Base-by-base conservation (phyloP, 179 eudicot genomes). In the Silene coronaria region DNA sequence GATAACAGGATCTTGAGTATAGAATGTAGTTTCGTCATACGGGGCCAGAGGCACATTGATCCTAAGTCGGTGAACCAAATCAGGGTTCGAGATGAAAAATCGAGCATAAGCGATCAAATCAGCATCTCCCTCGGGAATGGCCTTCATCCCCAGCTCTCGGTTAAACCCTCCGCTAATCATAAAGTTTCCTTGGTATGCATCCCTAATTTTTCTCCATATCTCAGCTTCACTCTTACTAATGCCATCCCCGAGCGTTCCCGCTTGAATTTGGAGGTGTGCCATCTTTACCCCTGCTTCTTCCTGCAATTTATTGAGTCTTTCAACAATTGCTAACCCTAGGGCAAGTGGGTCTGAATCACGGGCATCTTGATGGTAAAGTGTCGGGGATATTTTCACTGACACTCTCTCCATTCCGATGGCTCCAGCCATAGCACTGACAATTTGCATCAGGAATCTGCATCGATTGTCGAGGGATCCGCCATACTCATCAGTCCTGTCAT, bases 51-150 rank as follows among this genome's bases (percentile, higher is more conserved):
- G 85, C 5, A 90, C 98, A 82, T 83, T 81, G n/a, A 84, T 24
- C 88, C 85, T 85, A 16, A 94, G 86, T 30, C 96, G 89, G 60
- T 75, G 74, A 19, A 90, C 92, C 78, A 94, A 82, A 80, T 94
- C 97, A 3, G 97, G 97, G 80, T 90, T 94, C 0, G 97, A 81
- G 75, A 94, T 81, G 63, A 92, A 94, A 63, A 81, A 77, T 4
- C 96, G 78, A 5, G 96, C 98, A 73, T 80, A 94, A 2, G 91
- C 87, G 55, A 92, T 86, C 81, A 92, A 82, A 81, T 94, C 96
- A 22, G 96, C 92, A 79, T 89, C 88, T 4, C 92, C 94, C 75
- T 80, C 77, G 28, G 85, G 87, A 73, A 91, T 82, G 42, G 92
- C 92, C 70, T 87, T 83, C 28, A 84, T 81, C 59, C 90, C 97